A percentile compares a stretch with the other conserved stretches of the same genome.
These are phyloP conservation scores for Pleurotus tuber-regium DNA, from an alignment of 768 basidiomycete genomes.

Conservation along the genomic window DNA sequence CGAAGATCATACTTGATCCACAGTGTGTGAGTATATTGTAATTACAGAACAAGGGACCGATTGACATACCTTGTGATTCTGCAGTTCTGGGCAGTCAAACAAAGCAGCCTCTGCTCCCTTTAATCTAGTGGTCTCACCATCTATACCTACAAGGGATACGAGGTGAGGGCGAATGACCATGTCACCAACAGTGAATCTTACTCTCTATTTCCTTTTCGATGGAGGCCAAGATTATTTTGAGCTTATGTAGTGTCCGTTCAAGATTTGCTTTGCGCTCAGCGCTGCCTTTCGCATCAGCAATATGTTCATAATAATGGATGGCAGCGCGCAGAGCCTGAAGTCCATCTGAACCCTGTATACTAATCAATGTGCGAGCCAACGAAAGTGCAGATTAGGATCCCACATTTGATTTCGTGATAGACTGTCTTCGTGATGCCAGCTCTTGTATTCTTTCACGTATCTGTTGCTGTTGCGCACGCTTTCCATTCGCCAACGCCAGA, in stretches of 20 bases:
- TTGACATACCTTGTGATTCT: conserved; percentile 55
- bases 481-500: conserved; percentile 39
- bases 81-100: conserved; percentile 65
- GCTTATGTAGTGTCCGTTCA: conserved; percentile 41
- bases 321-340: conserved; percentile 58
- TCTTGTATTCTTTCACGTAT: conserved; percentile 47
- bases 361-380: background rate
- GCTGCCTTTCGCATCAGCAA: conserved; percentile 50
- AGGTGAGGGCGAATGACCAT: background rate
- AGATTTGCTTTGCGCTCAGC: conserved; percentile 43
- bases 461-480: conserved; percentile 32
- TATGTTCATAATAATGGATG: conserved; percentile 69
- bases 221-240: conserved; percentile 49
- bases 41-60: no score
- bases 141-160: conserved; percentile 41
- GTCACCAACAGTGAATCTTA: conserved; percentile 22
- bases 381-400: conserved; percentile 18
- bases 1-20: conserved; percentile 71
- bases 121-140: conserved; percentile 43
- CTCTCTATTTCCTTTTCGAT: conserved; percentile 57
- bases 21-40: no score
- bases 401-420: conserved; percentile 56
- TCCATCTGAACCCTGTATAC: conserved; percentile 2
- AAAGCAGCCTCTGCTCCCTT: conserved; percentile 41
- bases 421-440: conserved; percentile 42